Evolutionary conservation across 1,139 yeast genomes (phyloP).

Genomic region (Hemisphaericaspora xylofermentans): DNA sequence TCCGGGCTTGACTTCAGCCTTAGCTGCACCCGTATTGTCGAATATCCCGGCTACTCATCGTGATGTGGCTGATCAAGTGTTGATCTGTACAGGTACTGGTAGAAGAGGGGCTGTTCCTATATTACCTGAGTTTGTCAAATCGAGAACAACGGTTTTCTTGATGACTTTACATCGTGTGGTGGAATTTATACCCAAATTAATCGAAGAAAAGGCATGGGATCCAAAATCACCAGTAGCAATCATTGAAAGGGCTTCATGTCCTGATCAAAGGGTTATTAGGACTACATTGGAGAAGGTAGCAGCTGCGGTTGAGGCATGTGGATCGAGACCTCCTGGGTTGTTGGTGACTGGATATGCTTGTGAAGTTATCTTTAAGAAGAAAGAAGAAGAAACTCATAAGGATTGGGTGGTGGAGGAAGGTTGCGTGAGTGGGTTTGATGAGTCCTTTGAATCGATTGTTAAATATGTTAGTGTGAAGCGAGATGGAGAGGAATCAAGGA

Average conservation of each 20-base stretch:
- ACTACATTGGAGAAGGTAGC: conserved; percentile 67
- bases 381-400: conserved; percentile 5
- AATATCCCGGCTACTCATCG: conserved; percentile 90
- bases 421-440: conserved; percentile 10
- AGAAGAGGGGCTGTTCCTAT: conserved; percentile 80
- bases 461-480: conserved; percentile 1
- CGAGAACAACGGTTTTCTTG: conserved; percentile 81
- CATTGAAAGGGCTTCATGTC: conserved; percentile 89
- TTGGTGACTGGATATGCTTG: conserved; percentile 83
- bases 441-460: conserved; percentile 7
- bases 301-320: conserved; percentile 73
- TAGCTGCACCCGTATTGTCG: conserved; percentile 86
- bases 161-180: conserved; percentile 88
- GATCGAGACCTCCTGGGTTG: conserved; percentile 92
- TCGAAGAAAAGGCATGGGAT: conserved; percentile 63
- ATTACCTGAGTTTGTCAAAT: conserved; percentile 67
- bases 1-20: conserved; percentile 89
- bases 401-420: conserved; percentile 66
- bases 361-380: conserved; percentile 47
- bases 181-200: conserved; percentile 61
- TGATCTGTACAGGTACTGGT: conserved; percentile 94
- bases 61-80: conserved; percentile 88
- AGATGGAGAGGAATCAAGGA: not conserved
- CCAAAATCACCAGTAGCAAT: conserved; percentile 74
- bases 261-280: conserved; percentile 84